Evolutionary conservation across 305 asterid genomes (phyloP), one percentile per base, ranked within the genome.

Genomic region (Solanum hybrid): DNA sequence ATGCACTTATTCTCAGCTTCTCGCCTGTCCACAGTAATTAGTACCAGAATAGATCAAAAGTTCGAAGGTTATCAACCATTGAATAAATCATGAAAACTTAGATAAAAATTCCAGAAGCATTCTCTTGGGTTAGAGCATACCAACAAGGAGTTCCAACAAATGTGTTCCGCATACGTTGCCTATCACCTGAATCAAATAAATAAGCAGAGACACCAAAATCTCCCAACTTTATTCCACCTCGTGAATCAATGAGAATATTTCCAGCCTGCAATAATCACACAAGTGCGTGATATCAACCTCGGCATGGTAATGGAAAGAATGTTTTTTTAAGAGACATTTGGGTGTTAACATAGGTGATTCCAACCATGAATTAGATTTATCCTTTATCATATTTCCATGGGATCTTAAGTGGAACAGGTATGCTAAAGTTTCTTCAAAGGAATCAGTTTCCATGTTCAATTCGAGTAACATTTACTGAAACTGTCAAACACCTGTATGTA

Each of bases 61-160:
- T 29, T 29, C 29, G 29, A 29, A 29, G 29, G 29, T 29, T 29
- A 29, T 29, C 29, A 29, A 29, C 29, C 29, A 29, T 29, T 29
- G 29, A 29, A 29, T 29, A 29, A 29, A 29, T 29, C 29, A 29
- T 29, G 29, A 29, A 29, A 29, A 29, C 29, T 29, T 29, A 29
- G 29, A 29, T 29, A 29, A 29, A 29, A 29, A 29, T 29, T 29
- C 29, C 46, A 2, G 87, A 85, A 56, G 87, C 42, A 32, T 20
- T 85, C 87, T 56, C 42, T 85, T 29, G 31, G 3, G 3, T 7
- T 35, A 42, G 34, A 89, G 5, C 27, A 66, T 66, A 91, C 92
- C 92, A 91, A 90, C 91, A 91, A 40, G 91, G 92, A 66, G 92
- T 91, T 77, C 92, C 92, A 46, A 85, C 91, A 80, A 91, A 91